These are phyloP conservation scores for Cyberlindnera japonica DNA, from an alignment of 805 yeast species.

Conservation along the genomic window DNA sequence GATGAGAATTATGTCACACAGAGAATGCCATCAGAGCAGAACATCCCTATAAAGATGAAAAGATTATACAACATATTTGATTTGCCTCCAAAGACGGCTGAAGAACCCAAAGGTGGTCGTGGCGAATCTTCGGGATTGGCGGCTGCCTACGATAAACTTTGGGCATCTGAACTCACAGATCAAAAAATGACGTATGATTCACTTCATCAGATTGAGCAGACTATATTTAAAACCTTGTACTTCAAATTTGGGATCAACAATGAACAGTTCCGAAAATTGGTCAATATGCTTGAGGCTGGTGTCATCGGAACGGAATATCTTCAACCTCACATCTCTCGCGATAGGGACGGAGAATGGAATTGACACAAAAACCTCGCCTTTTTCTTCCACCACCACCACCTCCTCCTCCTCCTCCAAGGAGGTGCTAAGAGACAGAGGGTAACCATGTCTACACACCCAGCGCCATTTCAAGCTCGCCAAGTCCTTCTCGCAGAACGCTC, in stretches of 20 bases:
- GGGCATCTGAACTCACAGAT: not conserved
- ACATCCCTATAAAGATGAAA: constrained; percentile 15
- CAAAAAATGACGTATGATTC: not conserved
- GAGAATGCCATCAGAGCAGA: constrained; percentile 26
- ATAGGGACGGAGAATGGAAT: not conserved
- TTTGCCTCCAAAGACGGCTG: constrained; percentile 3
- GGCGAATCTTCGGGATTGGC: not conserved
- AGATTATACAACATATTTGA: constrained; percentile 26
- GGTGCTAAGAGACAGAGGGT: too few species aligned
- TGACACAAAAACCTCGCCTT: not conserved
- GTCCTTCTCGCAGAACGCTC: constrained; percentile 11
- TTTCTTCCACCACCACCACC: not conserved
- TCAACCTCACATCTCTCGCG: not conserved
- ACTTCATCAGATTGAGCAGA: not conserved
- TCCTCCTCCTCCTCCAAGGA: not conserved
- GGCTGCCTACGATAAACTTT: not conserved
- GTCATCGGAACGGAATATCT: not conserved
- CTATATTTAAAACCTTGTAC: not conserved
- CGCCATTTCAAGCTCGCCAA: constrained; percentile 8
- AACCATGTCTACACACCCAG: not conserved
- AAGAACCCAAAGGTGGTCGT: not conserved
- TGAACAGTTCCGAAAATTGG: not conserved
- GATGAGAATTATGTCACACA: constrained; percentile 30
- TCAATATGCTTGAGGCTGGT: not conserved
- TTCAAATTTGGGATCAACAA: not conserved